Evolutionary conservation across 352 stramenopile genomes (phyloP), one percentile per base, ranked within the genome.

Genomic region (Globisporangium middletonii): DNA sequence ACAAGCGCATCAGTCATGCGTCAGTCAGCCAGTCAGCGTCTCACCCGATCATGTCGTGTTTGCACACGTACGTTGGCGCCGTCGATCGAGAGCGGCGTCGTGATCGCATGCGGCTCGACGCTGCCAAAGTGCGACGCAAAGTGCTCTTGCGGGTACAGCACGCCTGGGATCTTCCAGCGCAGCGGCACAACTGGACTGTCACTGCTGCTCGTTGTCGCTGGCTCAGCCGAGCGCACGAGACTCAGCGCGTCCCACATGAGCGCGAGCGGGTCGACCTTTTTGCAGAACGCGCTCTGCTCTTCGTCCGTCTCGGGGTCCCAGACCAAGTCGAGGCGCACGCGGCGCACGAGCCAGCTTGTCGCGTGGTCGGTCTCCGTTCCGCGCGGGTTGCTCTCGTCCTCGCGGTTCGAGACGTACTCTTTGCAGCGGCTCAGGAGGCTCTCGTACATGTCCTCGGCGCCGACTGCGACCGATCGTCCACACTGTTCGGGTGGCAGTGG

Each of bases 311-410:
- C 80, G 0, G 80, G 75, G 33, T 81, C 77, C 71, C 73, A 88
- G 1, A 91, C 62, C 45, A 93, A 52, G 37, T 89, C 72, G 19
- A 91, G 57, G 26, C 83, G 80, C 54, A 93, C 57, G 2, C 83
- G 80, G 42, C 80, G 73, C 47, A 83, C 73, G n/a, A 87, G 66
- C 83, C 83, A 93, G 13, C 71, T 87, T 19, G 75, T 73, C 28
- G 69, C 45, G 13, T 79, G 71, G 12, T 72, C 56, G 44, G 60
- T 66, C 42, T 68, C 62, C 2, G 49, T 69, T 37, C 69, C 69
- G 11, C 77, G 76, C 9, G 74, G 76, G 67, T 86, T 88, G 51
- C 63, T 85, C 50, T 79, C 77, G 26, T 85, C 72, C 45, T 89
- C 79, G 5, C 80, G 75, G 50, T 75, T 76, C 19, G 64, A 69